Percentiles rank a stretch among this genome's conserved stretches.
Conservation (phyloP, 1,284 basidiomycete species). For the Quambalaria eucalypti region DNA sequence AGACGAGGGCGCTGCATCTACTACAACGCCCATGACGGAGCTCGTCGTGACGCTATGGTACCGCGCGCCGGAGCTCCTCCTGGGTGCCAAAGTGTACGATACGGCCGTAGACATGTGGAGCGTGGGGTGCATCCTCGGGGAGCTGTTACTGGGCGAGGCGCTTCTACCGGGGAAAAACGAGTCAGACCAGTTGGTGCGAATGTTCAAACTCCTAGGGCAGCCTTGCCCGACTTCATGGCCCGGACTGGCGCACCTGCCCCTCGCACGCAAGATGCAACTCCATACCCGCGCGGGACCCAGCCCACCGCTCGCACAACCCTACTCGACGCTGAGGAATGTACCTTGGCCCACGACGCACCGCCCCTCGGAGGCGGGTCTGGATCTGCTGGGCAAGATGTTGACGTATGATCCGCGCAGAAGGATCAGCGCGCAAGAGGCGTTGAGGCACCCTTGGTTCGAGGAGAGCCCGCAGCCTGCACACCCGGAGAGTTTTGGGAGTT, state of each 20-base stretch:
- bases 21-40: no score
- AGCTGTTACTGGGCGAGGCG: conserved; percentile 84
- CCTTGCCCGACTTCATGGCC: conserved; percentile 82
- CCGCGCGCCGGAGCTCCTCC: conserved; percentile 50
- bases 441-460: conserved; percentile 78
- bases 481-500: conserved; percentile 90
- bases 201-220: conserved; percentile 82
- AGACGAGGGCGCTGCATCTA: conserved; percentile 60
- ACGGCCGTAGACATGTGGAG: conserved; percentile 57
- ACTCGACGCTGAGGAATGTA: no score
- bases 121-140: conserved; percentile 97
- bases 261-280: conserved; percentile 63
- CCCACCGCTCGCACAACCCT: neutral
- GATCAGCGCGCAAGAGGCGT: conserved; percentile 76
- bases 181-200: conserved; percentile 67
- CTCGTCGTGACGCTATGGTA: conserved; percentile 99
- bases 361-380: conserved; percentile 55
- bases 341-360: no score
- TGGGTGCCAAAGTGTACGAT: conserved; percentile 25
- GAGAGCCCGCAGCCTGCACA: conserved; percentile 93
- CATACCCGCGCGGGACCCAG: conserved; percentile 17
- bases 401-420: conserved; percentile 79
- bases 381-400: conserved; percentile 71
- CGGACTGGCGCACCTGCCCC: conserved; percentile 65
- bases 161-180: conserved; percentile 93